A percentile compares a stretch with the other conserved stretches of the same genome.
These are phyloP conservation scores for Aquilaria agallochum DNA, from an alignment of 441 rosid genomes.

Conservation along the genomic window DNA sequence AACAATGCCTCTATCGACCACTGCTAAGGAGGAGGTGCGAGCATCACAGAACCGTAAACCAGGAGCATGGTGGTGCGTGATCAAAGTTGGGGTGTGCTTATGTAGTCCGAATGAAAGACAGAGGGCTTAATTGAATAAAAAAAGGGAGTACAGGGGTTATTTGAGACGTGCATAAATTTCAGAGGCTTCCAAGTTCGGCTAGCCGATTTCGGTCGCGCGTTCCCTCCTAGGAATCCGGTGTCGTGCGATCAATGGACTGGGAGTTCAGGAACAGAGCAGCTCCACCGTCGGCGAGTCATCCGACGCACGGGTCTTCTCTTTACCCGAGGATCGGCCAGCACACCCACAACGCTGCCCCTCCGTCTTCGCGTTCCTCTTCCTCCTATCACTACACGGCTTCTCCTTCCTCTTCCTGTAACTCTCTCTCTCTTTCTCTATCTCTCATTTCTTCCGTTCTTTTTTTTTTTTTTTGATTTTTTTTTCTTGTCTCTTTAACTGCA, in stretches of 20 bases:
- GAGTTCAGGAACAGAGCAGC: conserved; percentile 55
- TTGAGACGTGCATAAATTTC: too few species aligned
- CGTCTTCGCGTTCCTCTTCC: conserved; percentile 45
- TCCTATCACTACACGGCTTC: conserved; percentile 30
- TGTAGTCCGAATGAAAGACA: too few species aligned
- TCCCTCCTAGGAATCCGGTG: background rate
- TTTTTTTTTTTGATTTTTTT: background rate
- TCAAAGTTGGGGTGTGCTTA: too few species aligned
- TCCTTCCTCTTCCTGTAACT: conserved; percentile 58
- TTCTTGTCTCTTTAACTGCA: background rate
- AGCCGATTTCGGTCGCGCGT: background rate
- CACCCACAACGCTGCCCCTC: conserved; percentile 32
- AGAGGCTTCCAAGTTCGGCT: too few species aligned
- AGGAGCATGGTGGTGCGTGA: conserved; percentile 7
- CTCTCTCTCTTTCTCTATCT: background rate
- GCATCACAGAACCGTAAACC: background rate
- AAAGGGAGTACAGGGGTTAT: too few species aligned
- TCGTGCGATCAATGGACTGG: conserved; percentile 42
- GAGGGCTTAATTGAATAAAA: too few species aligned
- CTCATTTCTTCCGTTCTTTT: background rate
- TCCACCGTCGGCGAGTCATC: conserved; percentile 35
- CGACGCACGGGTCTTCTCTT: conserved; percentile 51
- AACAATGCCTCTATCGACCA: too few species aligned
- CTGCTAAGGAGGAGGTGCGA: too few species aligned
- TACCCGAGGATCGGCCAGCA: conserved; percentile 73